Conservation (phyloP, 2,329 filamentous ascomycete species). For the Decorospora gaudefroyi region DNA sequence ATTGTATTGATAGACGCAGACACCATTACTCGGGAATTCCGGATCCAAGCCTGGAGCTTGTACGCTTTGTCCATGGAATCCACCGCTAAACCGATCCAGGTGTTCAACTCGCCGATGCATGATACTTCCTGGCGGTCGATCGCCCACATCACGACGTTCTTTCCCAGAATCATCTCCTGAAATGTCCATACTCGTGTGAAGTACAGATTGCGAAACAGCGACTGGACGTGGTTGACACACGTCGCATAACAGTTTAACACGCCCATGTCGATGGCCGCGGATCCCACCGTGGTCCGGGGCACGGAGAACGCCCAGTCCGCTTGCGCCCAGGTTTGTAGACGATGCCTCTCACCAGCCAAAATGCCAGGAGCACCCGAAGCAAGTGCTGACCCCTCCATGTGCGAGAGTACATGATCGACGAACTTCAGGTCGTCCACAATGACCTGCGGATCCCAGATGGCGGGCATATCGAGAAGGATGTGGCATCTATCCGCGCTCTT, state of each 20-base stretch:
- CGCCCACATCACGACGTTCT: slow-evolving; percentile 12
- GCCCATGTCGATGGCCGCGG: slow-evolving; percentile 8
- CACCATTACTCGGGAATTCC: not conserved
- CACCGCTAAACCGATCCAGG: slow-evolving; percentile 8
- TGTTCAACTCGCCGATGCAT: slow-evolving; percentile 6
- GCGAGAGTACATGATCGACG: slow-evolving; percentile 4
- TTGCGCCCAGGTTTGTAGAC: slow-evolving; percentile 1
- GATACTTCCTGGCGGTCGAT: not conserved
- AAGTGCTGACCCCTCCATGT: slow-evolving; percentile 9
- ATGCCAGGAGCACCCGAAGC: slow-evolving; percentile 5
- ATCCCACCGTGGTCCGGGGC: slow-evolving; percentile 3
- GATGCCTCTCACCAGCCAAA: not conserved
- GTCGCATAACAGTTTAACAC: slow-evolving; percentile 11
- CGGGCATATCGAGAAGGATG: slow-evolving; percentile 8
- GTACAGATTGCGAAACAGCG: slow-evolving; percentile 7
- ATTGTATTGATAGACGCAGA: slow-evolving; percentile 3
- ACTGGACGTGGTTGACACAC: slow-evolving; percentile 6
- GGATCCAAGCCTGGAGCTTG: slow-evolving; percentile 4
- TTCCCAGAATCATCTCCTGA: slow-evolving; percentile 12
- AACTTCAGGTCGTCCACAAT: slow-evolving; percentile 12
- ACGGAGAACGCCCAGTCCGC: slow-evolving; percentile 4
- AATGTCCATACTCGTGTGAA: slow-evolving; percentile 10
- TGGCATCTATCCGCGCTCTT: slow-evolving; percentile 5
- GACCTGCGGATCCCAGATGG: slow-evolving; percentile 7
- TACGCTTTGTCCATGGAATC: slow-evolving; percentile 7